Evolutionary conservation across 257 asterid genomes (phyloP).

Genomic region (Perilla frutescens): DNA sequence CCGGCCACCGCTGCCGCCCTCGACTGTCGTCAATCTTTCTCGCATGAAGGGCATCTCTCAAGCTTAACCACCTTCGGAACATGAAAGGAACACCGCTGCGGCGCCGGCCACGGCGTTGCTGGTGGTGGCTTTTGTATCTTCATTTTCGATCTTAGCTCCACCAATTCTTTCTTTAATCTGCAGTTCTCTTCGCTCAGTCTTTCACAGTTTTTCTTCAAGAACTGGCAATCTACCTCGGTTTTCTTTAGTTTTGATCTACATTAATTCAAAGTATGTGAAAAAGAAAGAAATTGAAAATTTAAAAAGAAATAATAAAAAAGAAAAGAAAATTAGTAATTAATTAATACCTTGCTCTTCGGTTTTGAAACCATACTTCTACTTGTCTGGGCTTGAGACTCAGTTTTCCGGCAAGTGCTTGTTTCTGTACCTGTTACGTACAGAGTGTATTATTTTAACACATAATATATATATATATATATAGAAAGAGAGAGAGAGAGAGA

Average conservation of each 20-base stretch:
- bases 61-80: constrained; percentile 17
- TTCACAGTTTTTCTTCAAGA: constrained; percentile 57
- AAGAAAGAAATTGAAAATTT: neutral
- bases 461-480: neutral
- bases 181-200: constrained; percentile 52
- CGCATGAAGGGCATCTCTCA: constrained; percentile 36
- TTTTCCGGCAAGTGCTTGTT: constrained; percentile 53
- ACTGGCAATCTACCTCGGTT: constrained; percentile 60
- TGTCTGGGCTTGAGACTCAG: constrained; percentile 59
- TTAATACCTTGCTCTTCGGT: constrained; percentile 66
- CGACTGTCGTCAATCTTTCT: neutral
- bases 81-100: constrained; percentile 20
- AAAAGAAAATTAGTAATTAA: no score
- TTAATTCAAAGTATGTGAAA: neutral
- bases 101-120: neutral
- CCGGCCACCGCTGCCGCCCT: neutral
- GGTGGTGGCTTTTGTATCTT: constrained; percentile 26
- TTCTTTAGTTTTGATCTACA: constrained; percentile 74
- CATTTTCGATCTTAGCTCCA: constrained; percentile 41
- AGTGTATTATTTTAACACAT: no score
- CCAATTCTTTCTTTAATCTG: constrained; percentile 56
- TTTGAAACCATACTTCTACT: constrained; percentile 77
- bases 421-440: constrained; percentile 44
- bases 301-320: neutral
- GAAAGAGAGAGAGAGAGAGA: constrained; percentile 13